Base-by-base conservation (phyloP, 768 basidiomycete species). In the Tricholoma saponaceum region DNA sequence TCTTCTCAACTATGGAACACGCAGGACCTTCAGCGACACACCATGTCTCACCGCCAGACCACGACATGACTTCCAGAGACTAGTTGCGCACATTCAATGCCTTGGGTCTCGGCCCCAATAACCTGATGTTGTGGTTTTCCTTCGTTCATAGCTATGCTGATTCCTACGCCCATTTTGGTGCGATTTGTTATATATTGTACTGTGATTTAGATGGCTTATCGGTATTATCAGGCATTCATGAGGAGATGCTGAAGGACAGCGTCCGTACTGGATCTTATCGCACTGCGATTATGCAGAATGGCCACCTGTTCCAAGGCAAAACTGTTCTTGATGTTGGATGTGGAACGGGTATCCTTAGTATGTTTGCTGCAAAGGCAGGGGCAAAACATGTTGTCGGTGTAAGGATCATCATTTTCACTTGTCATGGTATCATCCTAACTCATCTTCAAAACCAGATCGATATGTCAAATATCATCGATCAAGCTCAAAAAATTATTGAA, bases 391-490 rank as follows among this genome's bases (percentile, higher is more conserved):
- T 98, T 64, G 93, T 96, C 62, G 95, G 95, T 56, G 92, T 95
- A 65, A 66, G 89, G 75, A 26, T 43, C 46, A 52, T 51, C 28
- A 20, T 62, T 47, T 30, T 50, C 3, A 20, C 49, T 58, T 26
- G 49, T 51, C 55, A 22, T 18, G 44, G 37, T 20, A 44, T 57
- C 50, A 5, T 20, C 57, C 26, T n/a, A 57, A 68, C 8, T 47
- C 60, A 52, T 58, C 43, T 62, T 64, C 52, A 56, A 64, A 30
- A 53, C 47, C 28, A 95, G 92, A 95, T 99, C 74, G 97, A 99
- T 77, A 99, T 99, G 97, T 97, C 95, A 57, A 99, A 99, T 77
- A 99, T 99, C 75, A 92, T 98, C 73, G 97, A 98, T 77, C 96
- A 98, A 77, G 97, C 97, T 2, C 85, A 89, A 78, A 96, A 93